These are phyloP conservation scores for Penicillium turbatum DNA, from an alignment of 495 filamentous ascomycete genomes.

Conservation along the genomic window DNA sequence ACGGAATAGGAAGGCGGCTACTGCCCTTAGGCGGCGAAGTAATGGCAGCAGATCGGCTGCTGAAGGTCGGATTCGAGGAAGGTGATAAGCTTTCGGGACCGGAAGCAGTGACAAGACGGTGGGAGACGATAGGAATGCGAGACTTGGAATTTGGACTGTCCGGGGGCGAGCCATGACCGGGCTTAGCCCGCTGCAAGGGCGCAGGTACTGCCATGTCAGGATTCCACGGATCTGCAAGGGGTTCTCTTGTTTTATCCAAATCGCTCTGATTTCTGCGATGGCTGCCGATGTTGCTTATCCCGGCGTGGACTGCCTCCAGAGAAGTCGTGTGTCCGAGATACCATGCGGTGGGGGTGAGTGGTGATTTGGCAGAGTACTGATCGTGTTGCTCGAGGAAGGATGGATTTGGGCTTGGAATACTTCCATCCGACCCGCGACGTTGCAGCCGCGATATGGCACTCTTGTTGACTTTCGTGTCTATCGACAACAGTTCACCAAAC, in stretches of 20 bases:
- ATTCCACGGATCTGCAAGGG: constrained; percentile 29
- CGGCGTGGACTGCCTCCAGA: constrained; percentile 43
- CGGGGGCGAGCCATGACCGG: constrained; percentile 25
- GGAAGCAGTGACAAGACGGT: constrained; percentile 44
- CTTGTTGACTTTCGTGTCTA: constrained; percentile 35
- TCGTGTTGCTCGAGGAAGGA: constrained; percentile 44
- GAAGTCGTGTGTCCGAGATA: constrained; percentile 48
- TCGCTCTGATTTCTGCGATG: constrained; percentile 52
- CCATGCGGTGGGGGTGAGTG: constrained; percentile 55
- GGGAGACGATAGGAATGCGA: constrained; percentile 54
- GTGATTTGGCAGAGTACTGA: constrained; percentile 33
- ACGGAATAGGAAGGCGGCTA: constrained; percentile 45
- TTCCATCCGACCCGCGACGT: constrained; percentile 52
- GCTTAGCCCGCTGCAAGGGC: constrained; percentile 31
- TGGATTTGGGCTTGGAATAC: constrained; percentile 49
- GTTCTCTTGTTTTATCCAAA: constrained; percentile 22
- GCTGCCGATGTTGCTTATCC: constrained; percentile 20
- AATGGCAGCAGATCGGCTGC: constrained; percentile 28
- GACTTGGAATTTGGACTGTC: constrained; percentile 50
- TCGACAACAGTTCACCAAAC: constrained; percentile 49
- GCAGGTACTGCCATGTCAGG: constrained; percentile 39
- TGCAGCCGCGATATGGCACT: constrained; percentile 36
- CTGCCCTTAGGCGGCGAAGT: constrained; percentile 41
- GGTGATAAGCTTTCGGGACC: constrained; percentile 43
- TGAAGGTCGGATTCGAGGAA: constrained; percentile 44